Evolutionary conservation across 1,139 yeast species (phyloP).

Genomic region (Oligophagozyma castellii): DNA sequence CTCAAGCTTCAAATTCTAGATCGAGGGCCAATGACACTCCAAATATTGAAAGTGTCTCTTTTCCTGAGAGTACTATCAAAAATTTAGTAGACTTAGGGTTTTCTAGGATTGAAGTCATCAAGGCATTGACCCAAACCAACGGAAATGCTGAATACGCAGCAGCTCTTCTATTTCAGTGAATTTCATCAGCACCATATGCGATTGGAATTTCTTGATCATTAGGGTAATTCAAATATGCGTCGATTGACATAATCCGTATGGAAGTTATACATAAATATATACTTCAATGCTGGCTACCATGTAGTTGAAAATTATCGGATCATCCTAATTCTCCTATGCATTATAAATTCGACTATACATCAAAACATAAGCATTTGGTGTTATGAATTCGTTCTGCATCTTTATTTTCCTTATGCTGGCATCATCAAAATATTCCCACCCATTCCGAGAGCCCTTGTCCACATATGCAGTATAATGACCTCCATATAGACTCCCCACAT

Average conservation of each 20-base stretch:
- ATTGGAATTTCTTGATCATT: no score
- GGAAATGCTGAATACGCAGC: conserved; percentile 87
- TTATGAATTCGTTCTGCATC: conserved; percentile 20
- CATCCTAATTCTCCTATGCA: no score
- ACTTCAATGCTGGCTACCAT: neutral
- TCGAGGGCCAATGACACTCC: conserved; percentile 6
- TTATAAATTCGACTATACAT: conserved; percentile 34
- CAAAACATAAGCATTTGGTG: conserved; percentile 57
- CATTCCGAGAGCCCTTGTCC: conserved; percentile 39
- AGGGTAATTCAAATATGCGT: no score
- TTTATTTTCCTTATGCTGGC: conserved; percentile 18
- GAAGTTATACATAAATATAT: neutral
- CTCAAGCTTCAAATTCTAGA: conserved; percentile 12
- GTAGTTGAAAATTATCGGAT: no score
- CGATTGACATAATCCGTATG: no score
- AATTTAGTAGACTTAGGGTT: conserved; percentile 62
- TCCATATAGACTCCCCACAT: conserved; percentile 65
- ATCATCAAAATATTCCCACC: conserved; percentile 25
- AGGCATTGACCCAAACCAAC: conserved; percentile 50
- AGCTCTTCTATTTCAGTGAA: conserved; percentile 44
- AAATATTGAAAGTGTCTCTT: no score
- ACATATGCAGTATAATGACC: conserved; percentile 92
- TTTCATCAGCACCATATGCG: no score
- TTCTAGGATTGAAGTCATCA: conserved; percentile 43
- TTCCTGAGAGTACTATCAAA: conserved; percentile 35